Base-by-base conservation (phyloP, 2,329 filamentous ascomycete species). In the Cadophora malorum region DNA sequence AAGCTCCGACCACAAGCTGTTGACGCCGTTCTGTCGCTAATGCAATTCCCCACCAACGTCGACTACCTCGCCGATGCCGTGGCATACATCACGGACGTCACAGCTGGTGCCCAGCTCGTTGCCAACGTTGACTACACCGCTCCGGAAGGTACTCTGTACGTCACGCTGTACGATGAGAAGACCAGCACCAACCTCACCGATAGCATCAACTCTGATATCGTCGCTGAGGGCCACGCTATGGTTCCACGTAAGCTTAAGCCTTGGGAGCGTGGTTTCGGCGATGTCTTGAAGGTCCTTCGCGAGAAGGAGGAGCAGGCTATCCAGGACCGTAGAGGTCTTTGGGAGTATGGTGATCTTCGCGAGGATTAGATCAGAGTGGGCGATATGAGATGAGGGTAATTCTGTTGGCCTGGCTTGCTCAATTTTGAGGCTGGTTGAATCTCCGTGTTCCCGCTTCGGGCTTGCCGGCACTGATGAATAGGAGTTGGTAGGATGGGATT, bases 271-370 rank as follows among this genome's bases (percentile, higher is more conserved):
- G 89, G 88, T 9, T 92, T 92, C 56, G 86, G 86, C 67, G 86
- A 91, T 41, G 88, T 94, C 53, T 81, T 97, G 70, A 87, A 88
- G 79, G 87, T 87, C 74, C 82, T 97, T 70, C 90, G 87, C 76
- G 86, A 91, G 79, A 87, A 91, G 63, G 91, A 97, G 83, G 84
- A 86, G 45, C 85, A 90, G 79, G 95, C 95, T 4, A 97, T 96
- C 86, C 83, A 87, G 65, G 89, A 90, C 67, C 88, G 94, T 70
- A 84, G 89, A 73, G 96, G 96, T 53, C 96, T 97, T 87, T 99
- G 95, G 94, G 96, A 99, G 86, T 99, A 98, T 80, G 96, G 96
- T 74, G 96, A 98, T 79, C 85, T 97, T 77, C 97, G 93, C 16
- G 94, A 97, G 83, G 93, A 97, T 77, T 94, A 88, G 52, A 62